A percentile compares a stretch with the other conserved stretches of the same genome.
Conservation (phyloP, 2,329 filamentous ascomycete species). For the Colletotrichum sp. region DNA sequence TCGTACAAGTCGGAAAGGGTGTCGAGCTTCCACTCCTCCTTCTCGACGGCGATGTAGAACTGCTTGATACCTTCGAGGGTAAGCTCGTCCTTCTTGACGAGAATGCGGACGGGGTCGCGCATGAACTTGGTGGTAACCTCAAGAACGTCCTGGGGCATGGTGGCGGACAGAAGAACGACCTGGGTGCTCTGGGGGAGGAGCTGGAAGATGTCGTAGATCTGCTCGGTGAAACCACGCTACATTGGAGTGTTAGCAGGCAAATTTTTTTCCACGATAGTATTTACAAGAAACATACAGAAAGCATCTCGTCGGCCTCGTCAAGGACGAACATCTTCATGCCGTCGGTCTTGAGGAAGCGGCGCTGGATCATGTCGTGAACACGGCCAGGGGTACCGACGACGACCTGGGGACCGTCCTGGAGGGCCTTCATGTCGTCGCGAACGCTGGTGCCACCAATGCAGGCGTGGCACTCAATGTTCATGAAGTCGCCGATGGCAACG, state of each 20-base stretch:
- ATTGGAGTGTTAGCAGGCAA: constrained; percentile 35
- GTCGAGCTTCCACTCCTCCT: constrained; percentile 99
- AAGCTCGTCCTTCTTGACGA: constrained; percentile 99
- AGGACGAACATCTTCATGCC: constrained; percentile 99
- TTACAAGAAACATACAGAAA: constrained; percentile 68
- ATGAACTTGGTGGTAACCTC: constrained; percentile 99
- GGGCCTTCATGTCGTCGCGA: constrained; percentile 97
- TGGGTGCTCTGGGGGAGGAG: constrained; percentile 97
- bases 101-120: constrained; percentile 97
- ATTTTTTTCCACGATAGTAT: constrained; percentile 12
- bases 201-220: constrained; percentile 99
- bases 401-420: constrained; percentile 94
- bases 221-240: constrained; percentile 97
- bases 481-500: constrained; percentile 98
- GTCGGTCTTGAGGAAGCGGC: constrained; percentile 95
- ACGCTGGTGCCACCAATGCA: constrained; percentile 99
- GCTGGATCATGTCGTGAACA: constrained; percentile 99
- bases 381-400: constrained; percentile 97
- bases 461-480: constrained; percentile 98
- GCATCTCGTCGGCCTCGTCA: constrained; percentile 99
- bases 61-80: constrained; percentile 99
- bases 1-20: constrained; percentile 99
- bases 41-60: constrained; percentile 99
- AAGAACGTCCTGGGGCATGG: constrained; percentile 98
- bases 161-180: constrained; percentile 96